Evolutionary conservation across 208 protist genomes (phyloP), one percentile per base, ranked within the genome.

Genomic region (Leishmania mexicana): DNA sequence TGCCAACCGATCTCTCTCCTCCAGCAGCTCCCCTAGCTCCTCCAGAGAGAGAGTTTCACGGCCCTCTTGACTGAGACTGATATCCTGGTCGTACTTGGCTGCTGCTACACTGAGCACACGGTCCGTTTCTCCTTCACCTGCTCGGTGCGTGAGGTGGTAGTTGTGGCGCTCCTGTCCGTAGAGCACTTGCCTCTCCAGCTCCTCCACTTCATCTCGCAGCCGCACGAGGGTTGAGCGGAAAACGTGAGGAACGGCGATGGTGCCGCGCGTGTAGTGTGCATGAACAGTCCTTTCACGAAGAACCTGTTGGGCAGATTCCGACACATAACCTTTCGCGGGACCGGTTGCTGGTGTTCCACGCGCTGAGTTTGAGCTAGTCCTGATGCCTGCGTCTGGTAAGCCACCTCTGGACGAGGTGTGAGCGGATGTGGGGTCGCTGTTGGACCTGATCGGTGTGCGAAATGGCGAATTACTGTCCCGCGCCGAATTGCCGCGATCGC

Each of bases 1-100:
- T 74, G 85, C 83, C 28, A 96, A 81, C 3, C 76, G 70, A 78
- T 96, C 93, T 15, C 93, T 78, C 75, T 95, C 89, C 68, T 94
- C 93, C n/a, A 95, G 68, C 49, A 95, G 72, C 64, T 78, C 28
- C 10, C 91, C 90, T 31, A 96, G 83, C 68, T 93, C 85, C 65
- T 91, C 83, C 31, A 96, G 81, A 47, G 89, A 90, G 65, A 91
- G 83, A 24, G 76, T 87, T n/a, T 84, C 58, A 71, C 81, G 70
- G 13, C 53, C 83, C 21, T 79, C 76, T 28, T 76, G 75, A 3
- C 35, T 47, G 47, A 75, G 70, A 28, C 21, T 35, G 1, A 38
- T 38, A 64, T 79, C 71, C 17, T 35, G 15, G 3, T 17, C 42
- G 28, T 53, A 54, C 28, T 53, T 53, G 24, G 68, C 68, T 51